These are phyloP conservation scores for Suillus cothurnatus DNA, from an alignment of 768 basidiomycete genomes.

Conservation along the genomic window DNA sequence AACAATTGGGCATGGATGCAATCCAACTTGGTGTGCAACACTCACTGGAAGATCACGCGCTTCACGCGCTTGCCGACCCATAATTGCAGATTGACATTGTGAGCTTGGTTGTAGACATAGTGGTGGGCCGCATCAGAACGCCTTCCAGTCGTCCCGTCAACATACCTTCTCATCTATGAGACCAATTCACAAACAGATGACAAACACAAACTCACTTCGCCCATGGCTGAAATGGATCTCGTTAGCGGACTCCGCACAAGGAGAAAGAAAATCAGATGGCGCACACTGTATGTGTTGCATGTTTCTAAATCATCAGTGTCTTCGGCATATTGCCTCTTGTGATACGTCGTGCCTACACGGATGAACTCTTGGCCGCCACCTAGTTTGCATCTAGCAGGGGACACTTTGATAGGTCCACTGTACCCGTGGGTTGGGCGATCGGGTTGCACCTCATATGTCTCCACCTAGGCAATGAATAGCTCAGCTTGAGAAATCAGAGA, in stretches of 20 bases:
- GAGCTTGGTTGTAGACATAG: constrained; percentile 38
- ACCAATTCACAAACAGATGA: neutral
- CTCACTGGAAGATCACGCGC: constrained; percentile 32
- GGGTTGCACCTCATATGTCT: constrained; percentile 24
- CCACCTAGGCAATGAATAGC: constrained; percentile 13
- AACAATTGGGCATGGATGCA: neutral
- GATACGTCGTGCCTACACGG: constrained; percentile 45
- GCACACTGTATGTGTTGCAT: constrained; percentile 27
- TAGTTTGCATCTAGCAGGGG: constrained; percentile 23
- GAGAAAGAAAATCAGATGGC: constrained; percentile 3
- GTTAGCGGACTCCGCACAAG: neutral
- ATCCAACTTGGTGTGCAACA: neutral
- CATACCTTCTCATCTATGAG: constrained; percentile 43
- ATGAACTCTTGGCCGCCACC: constrained; percentile 45
- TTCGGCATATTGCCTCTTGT: constrained; percentile 44
- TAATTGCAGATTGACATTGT: constrained; percentile 33
- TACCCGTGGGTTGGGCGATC: constrained; percentile 23
- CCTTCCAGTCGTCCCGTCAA: constrained; percentile 43
- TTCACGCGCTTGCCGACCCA: constrained; percentile 36
- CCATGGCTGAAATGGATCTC: constrained; percentile 15
- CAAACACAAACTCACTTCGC: constrained; percentile 19
- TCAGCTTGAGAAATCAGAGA: neutral
- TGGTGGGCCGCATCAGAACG: constrained; percentile 37
- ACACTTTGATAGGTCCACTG: constrained; percentile 26
- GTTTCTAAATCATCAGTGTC: constrained; percentile 50